Percentiles rank a stretch among this genome's conserved stretches.
Conservation (phyloP, 73 alveolate genomes). For the Paramecium primaurelia region DNA sequence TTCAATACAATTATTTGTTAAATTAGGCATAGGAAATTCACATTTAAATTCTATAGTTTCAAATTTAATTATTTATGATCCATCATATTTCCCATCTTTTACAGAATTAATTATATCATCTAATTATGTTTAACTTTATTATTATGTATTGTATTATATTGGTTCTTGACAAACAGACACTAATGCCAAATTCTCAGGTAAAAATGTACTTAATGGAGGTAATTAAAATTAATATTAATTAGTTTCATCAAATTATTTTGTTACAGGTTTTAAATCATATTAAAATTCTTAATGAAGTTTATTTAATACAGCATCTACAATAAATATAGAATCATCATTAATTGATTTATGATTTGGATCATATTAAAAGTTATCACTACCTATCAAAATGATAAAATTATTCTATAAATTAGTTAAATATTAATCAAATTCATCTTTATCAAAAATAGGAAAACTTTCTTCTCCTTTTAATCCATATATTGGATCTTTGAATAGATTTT, state of each 20-base stretch:
- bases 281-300: background rate
- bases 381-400: background rate
- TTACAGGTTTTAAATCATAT: background rate
- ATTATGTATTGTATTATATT: background rate
- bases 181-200: constrained; percentile 9
- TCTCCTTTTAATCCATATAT: constrained; percentile 7
- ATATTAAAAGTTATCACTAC: background rate
- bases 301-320: background rate
- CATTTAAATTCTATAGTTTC: background rate
- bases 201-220: background rate
- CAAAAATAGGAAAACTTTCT: constrained; percentile 15
- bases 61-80: background rate
- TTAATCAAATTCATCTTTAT: constrained; percentile 14
- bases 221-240: background rate
- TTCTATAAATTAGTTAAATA: background rate
- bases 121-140: background rate
- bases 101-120: background rate
- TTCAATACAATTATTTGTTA: background rate
- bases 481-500: constrained; percentile 7
- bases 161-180: constrained; percentile 15
- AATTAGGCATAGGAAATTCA: constrained; percentile 40
- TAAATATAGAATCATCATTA: background rate
- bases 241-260: background rate
- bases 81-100: background rate
- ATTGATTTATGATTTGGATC: background rate